Evolutionary conservation across 805 yeast species (phyloP).

Genomic region (Clavispora santaluciae): DNA sequence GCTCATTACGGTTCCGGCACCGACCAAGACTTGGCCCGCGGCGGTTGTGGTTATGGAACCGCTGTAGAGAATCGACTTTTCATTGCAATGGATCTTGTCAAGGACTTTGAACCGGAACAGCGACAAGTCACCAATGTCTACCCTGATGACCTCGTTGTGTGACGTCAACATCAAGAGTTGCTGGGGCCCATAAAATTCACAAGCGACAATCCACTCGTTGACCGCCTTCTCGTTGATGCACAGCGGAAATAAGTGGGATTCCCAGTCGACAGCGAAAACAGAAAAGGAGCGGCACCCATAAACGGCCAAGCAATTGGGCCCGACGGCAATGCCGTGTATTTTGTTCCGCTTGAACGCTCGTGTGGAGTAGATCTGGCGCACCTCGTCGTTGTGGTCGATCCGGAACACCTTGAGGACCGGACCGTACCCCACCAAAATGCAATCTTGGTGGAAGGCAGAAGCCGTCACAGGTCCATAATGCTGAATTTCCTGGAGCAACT

Average conservation of each 20-base stretch:
- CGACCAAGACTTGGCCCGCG: constrained; percentile 46
- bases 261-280: constrained; percentile 20
- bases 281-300: constrained; percentile 75
- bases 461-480: constrained; percentile 73
- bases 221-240: constrained; percentile 42
- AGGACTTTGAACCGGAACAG: constrained; percentile 18
- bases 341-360: constrained; percentile 66
- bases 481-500: constrained; percentile 11
- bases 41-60: constrained; percentile 60
- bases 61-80: constrained; percentile 81
- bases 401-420: constrained; percentile 55
- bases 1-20: constrained; percentile 92
- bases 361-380: constrained; percentile 31
- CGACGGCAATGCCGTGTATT: constrained; percentile 67
- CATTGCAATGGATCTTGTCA: constrained; percentile 45
- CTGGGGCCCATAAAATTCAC: constrained; percentile 42
- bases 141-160: constrained; percentile 58
- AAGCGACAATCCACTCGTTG: constrained; percentile 77
- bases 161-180: constrained; percentile 60
- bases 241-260: not conserved
- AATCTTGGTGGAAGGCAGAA: constrained; percentile 40
- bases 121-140: constrained; percentile 28
- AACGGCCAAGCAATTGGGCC: constrained; percentile 28
- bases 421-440: constrained; percentile 63
- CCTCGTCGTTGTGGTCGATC: constrained; percentile 24